These are phyloP conservation scores for Sporopachydermia lactativora DNA, from an alignment of 805 yeast genomes.

Conservation along the genomic window DNA sequence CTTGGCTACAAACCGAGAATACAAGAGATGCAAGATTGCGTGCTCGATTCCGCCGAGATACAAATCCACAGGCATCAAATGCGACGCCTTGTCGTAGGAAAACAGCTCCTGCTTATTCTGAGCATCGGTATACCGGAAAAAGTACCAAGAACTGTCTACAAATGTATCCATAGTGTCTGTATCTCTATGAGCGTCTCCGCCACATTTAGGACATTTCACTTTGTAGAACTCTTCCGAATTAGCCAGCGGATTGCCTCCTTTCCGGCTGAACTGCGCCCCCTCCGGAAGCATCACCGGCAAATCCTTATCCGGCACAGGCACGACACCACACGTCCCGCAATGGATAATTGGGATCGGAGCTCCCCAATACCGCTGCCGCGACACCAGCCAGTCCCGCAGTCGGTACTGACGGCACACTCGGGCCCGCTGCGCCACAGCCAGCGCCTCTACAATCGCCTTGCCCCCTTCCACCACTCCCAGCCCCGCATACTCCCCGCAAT, in stretches of 20 bases:
- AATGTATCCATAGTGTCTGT: constrained; percentile 99
- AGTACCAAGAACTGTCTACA: constrained; percentile 97
- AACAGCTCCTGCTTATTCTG: constrained; percentile 46
- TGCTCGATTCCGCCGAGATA: constrained; percentile 96
- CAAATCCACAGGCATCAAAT: constrained; percentile 69
- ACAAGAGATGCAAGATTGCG: constrained; percentile 82
- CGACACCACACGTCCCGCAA: constrained; percentile 75
- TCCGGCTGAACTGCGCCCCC: constrained; percentile 27
- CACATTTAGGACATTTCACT: constrained; percentile 70
- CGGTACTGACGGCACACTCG: constrained; percentile 36
- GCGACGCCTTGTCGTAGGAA: constrained; percentile 30
- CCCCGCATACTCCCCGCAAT: constrained; percentile 38
- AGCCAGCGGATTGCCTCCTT: constrained; percentile 56
- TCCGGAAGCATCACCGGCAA: constrained; percentile 76
- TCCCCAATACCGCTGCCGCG: constrained; percentile 96
- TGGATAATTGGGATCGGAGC: constrained; percentile 95
- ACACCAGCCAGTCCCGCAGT: constrained; percentile 86
- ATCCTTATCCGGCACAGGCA: constrained; percentile 80
- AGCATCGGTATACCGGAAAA: constrained; percentile 70
- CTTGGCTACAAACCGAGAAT: constrained; percentile 76
- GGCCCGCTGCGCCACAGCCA: constrained; percentile 32
- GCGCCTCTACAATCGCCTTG: constrained; percentile 24
- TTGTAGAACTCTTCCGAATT: constrained; percentile 54
- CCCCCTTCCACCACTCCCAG: constrained; percentile 37
- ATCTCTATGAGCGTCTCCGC: constrained; percentile 59